Percentiles rank a stretch among this genome's conserved stretches.
phyloP scores from a whole-genome alignment of 148 eudicot species.

The Diospyros kaki region DNA sequence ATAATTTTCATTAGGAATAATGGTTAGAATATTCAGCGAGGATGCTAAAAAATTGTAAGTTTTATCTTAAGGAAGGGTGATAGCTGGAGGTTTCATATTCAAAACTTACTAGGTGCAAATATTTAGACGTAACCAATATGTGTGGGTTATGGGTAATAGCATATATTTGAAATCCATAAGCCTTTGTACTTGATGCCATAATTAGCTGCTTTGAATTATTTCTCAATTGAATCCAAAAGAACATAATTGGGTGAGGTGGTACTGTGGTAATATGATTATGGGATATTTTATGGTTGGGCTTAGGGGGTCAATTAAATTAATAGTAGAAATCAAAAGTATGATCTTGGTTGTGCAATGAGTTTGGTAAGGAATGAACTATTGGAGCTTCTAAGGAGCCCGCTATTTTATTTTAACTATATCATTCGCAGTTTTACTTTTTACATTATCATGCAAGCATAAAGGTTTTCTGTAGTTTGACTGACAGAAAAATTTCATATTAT shows the following conservation, averaged over 20 bases:
- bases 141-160: no score
- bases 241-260: not conserved
- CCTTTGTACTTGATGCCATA: no score
- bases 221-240: no score
- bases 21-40: not conserved
- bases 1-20: not conserved
- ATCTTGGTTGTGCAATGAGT: not conserved
- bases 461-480: no score
- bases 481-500: no score
- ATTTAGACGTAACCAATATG: no score
- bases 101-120: no score
- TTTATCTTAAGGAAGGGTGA: no score
- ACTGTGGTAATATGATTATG: not conserved
- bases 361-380: not conserved
- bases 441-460: not conserved
- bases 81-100: no score
- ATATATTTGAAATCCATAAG: no score
- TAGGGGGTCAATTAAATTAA: not conserved
- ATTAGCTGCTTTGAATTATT: no score
- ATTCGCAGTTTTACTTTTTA: not conserved
- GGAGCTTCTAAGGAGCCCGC: not conserved
- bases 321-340: not conserved
- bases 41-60: no score
- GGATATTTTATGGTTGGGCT: slow-evolving; percentile 3
- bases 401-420: not conserved